Percentiles rank a stretch among this genome's conserved stretches.
phyloP scores from a whole-genome alignment of 2,329 filamentous ascomycete species.

The Penicillium palitans region DNA sequence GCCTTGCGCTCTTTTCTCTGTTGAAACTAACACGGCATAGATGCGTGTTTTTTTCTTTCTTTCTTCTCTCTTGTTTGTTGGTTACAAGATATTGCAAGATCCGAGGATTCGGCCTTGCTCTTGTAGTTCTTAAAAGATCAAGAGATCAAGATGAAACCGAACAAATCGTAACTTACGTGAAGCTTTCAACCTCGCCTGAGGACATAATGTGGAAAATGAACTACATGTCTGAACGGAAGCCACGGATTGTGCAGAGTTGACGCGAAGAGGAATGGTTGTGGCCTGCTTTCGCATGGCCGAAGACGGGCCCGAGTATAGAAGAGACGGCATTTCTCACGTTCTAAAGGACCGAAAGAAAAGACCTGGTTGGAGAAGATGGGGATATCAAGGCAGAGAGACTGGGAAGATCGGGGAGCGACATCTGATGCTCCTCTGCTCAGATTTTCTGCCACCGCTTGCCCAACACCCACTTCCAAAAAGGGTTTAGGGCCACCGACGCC shows the following conservation, averaged over 20 bases:
- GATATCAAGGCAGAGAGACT: constrained; percentile 2
- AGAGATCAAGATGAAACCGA: constrained; percentile 1
- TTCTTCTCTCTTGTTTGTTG: background rate
- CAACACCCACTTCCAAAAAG: constrained; percentile 17
- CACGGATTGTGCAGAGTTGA: constrained; percentile 29
- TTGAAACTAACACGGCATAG: background rate
- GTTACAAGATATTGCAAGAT: constrained; percentile 3
- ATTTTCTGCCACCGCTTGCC: constrained; percentile 30
- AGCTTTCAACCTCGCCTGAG: constrained; percentile 27
- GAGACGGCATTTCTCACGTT: constrained; percentile 32
- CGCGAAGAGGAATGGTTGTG: constrained; percentile 30
- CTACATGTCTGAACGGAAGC: constrained; percentile 33
- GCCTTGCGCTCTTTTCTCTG: constrained; percentile 3
- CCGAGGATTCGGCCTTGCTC: background rate
- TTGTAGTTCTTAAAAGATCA: background rate
- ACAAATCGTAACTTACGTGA: constrained; percentile 31
- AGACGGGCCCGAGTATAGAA: constrained; percentile 33
- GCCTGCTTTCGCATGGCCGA: constrained; percentile 40
- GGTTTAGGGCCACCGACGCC: constrained; percentile 35
- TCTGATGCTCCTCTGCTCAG: constrained; percentile 20
- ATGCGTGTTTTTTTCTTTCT: constrained; percentile 1
- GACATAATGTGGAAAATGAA: constrained; percentile 33
- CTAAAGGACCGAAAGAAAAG: constrained; percentile 8
- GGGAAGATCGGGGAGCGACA: constrained; percentile 7
- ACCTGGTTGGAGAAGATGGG: constrained; percentile 12